A percentile compares a stretch with the other conserved stretches of the same genome.
phyloP scores from a whole-genome alignment of 192 early-diverging fungal species.

The Coemansia sp. region DNA sequence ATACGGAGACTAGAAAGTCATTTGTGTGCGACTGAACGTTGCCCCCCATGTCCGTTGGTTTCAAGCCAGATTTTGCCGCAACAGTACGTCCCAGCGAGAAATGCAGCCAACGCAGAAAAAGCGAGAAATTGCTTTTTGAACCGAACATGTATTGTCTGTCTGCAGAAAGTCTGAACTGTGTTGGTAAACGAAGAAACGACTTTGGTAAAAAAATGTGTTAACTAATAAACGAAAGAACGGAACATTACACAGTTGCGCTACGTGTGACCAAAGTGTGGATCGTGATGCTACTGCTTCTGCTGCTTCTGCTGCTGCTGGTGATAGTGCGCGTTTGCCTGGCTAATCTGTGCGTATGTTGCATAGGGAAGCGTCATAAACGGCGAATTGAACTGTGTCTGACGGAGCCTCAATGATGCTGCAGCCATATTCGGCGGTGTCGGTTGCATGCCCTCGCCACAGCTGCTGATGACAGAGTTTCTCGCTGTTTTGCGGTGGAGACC shows the following conservation, averaged over 20 bases:
- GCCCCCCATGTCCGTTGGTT: no score
- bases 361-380: constrained; percentile 55
- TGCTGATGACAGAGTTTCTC: neutral
- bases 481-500: constrained; percentile 37
- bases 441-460: neutral
- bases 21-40: no score
- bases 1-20: neutral
- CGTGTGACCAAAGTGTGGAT: neutral
- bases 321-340: constrained; percentile 7
- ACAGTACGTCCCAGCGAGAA: no score
- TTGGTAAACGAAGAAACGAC: neutral
- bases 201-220: no score
- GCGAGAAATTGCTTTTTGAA: no score
- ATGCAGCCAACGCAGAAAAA: no score
- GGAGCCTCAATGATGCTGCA: constrained; percentile 17
- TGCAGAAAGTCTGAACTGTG: no score
- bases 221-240: neutral
- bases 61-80: no score
- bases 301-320: neutral
- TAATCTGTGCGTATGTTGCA: constrained; percentile 33
- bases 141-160: no score
- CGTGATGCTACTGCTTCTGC: constrained; percentile 13
- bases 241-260: neutral
- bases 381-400: constrained; percentile 46
- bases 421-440: neutral